A percentile compares a stretch with the other conserved stretches of the same genome.
These are phyloP conservation scores for Laburnicola sp. DNA, from an alignment of 2,329 filamentous ascomycete genomes.

Conservation along the genomic window DNA sequence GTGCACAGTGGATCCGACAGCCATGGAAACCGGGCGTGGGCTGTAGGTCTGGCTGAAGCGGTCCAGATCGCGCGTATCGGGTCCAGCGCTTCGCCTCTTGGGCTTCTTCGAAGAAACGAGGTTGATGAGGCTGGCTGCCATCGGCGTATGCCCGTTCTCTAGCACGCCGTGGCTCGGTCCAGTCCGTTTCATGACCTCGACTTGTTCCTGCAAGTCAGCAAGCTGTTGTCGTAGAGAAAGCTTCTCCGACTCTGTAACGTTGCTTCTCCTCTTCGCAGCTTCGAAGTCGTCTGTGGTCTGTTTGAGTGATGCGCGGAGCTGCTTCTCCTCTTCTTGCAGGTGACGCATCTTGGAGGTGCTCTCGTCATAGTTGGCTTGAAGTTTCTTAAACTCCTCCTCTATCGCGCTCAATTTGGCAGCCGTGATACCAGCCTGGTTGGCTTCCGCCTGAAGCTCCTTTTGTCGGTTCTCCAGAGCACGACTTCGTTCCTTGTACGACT, in stretches of 20 bases:
- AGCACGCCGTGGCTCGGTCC: conserved; percentile 71
- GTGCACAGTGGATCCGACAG: conserved; percentile 66
- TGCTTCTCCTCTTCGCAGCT: conserved; percentile 72
- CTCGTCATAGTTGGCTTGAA: conserved; percentile 87
- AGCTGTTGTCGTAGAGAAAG: conserved; percentile 83
- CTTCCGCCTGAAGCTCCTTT: conserved; percentile 93
- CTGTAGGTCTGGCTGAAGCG: conserved; percentile 92
- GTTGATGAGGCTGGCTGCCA: conserved; percentile 82
- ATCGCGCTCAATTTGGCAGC: conserved; percentile 86
- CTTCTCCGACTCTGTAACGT: conserved; percentile 82
- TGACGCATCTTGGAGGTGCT: conserved; percentile 88
- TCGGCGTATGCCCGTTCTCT: conserved; percentile 63
- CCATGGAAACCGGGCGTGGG: conserved; percentile 95
- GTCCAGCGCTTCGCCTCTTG: conserved; percentile 88
- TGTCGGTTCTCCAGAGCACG: conserved; percentile 85
- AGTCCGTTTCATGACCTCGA: conserved; percentile 81
- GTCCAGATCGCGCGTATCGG: conserved; percentile 81
- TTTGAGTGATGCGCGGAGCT: conserved; percentile 79
- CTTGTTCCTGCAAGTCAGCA: conserved; percentile 84
- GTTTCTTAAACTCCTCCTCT: conserved; percentile 93
- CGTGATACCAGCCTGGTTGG: conserved; percentile 95
- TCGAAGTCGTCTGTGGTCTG: conserved; percentile 80
- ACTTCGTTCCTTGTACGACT: conserved; percentile 91
- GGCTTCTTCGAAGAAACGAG: conserved; percentile 96
- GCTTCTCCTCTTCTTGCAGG: conserved; percentile 90